These are phyloP conservation scores for Boletus rubroflammeus DNA, from an alignment of 768 basidiomycete species.

Conservation along the genomic window DNA sequence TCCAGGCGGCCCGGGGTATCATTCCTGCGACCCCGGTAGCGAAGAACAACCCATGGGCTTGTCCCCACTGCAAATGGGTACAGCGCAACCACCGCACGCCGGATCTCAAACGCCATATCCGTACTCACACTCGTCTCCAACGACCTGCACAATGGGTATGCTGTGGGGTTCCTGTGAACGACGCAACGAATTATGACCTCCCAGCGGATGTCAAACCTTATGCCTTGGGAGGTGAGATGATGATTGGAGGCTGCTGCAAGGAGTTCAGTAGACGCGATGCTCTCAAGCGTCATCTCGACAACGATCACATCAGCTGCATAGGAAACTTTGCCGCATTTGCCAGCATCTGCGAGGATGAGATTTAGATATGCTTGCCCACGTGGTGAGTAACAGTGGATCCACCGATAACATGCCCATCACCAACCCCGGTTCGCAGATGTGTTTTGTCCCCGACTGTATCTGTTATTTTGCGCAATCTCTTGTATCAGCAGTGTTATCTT, in stretches of 20 bases:
- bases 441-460: conserved; percentile 4
- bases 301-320: conserved; percentile 33
- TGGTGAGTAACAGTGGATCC: conserved; percentile 1
- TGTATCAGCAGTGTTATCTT: conserved; percentile 8
- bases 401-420: background rate
- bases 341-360: conserved; percentile 25
- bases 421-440: conserved; percentile 7
- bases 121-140: conserved; percentile 43
- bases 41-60: conserved; percentile 38
- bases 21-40: conserved; percentile 14
- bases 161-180: conserved; percentile 31
- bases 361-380: conserved; percentile 4
- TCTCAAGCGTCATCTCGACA: conserved; percentile 39
- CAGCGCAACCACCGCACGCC: conserved; percentile 50
- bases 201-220: conserved; percentile 25
- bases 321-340: conserved; percentile 32
- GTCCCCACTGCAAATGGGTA: conserved; percentile 46
- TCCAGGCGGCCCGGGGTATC: conserved; percentile 34
- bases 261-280: conserved; percentile 39
- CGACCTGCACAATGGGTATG: conserved; percentile 38
- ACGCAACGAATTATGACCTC: conserved; percentile 22
- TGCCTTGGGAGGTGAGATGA: conserved; percentile 25
- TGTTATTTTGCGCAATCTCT: background rate
- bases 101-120: conserved; percentile 58
- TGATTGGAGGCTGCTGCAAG: conserved; percentile 38